Base-by-base conservation (phyloP, 2,329 filamentous ascomycete species). In the Chaetomiaceae sp. region DNA sequence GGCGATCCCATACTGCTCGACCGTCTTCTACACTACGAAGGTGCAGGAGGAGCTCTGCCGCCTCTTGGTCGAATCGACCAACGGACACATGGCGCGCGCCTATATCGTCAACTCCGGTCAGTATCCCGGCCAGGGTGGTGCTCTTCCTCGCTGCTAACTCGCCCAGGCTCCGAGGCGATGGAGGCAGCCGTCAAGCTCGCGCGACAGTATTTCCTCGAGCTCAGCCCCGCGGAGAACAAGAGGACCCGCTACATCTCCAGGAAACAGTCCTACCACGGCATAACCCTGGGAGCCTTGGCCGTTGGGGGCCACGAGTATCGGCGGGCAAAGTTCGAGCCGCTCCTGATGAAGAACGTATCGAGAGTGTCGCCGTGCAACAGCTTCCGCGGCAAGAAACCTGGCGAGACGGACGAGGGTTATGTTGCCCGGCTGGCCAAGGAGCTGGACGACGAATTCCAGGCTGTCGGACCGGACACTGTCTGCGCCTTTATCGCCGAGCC, bases 401-500 rank as follows among this genome's bases (percentile, higher is more conserved):
- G 64, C 0, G 84, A 89, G 60, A 77, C 75, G 0, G 77, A 81
- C 27, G 72, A 72, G 1, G 72, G 77, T 1, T 91, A 89, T 54
- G 80, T 88, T 0, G 64, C 67, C 1, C 74, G 83, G 17, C 73
- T 89, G 9, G 80, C 80, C 0, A 66, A 75, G 3, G 85, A 91
- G 64, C 72, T 92, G 1, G 86, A 89, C 7, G 73, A 70, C 2
- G 83, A 88, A 59, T 89, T 91, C 58, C 72, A 78, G 54, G 69
- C 75, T 1, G 65, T 88, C 0, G 87, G 85, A 0, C 79, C 85
- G 0, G 75, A 82, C 0, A 86, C 74, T 0, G 84, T 91, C 1
- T 85, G 82, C 49, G 87, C 84, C 0, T 89, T 91, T 62, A 75
- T 90, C 22, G 83, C 84, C 1, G 88, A 91, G 67, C 84, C 87